Evolutionary conservation across 2,329 filamentous ascomycete genomes (phyloP).

Genomic region (Incumbomyces lentus): DNA sequence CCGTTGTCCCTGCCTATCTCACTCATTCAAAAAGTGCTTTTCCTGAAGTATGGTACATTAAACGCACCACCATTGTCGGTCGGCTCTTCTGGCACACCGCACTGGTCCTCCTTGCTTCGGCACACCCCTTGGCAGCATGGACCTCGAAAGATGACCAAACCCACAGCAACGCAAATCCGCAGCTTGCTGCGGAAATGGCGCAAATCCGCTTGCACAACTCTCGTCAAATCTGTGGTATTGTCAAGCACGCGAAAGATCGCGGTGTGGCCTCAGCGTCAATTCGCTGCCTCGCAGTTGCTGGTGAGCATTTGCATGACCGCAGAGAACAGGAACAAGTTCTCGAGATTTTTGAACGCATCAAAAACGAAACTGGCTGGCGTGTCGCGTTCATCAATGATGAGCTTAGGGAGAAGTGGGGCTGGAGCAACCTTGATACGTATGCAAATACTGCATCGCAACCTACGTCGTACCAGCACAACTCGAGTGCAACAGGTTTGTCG

Average conservation of each 20-base stretch:
- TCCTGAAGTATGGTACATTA: conserved; percentile 83
- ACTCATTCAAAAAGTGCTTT: conserved; percentile 63
- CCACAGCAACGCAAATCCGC: conserved; percentile 40
- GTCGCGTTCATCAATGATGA: conserved; percentile 62
- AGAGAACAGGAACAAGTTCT: conserved; percentile 74
- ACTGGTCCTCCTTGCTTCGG: conserved; percentile 68
- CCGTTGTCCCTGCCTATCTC: conserved; percentile 53
- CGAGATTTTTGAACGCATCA: conserved; percentile 63
- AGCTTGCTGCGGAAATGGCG: conserved; percentile 56
- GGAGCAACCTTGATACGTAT: conserved; percentile 40
- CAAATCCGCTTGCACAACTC: conserved; percentile 63
- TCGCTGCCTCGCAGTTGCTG: conserved; percentile 67
- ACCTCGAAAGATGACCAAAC: background rate
- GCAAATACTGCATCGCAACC: conserved; percentile 23
- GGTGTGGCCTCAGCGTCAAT: conserved; percentile 71
- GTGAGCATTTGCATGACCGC: conserved; percentile 57
- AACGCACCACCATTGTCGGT: conserved; percentile 68
- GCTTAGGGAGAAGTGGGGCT: conserved; percentile 68
- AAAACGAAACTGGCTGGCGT: conserved; percentile 67
- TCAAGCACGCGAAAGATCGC: conserved; percentile 70
- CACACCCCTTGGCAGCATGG: conserved; percentile 47
- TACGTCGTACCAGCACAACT: conserved; percentile 13
- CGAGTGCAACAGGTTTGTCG: conserved; percentile 13
- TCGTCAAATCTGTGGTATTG: conserved; percentile 79
- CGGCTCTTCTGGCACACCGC: conserved; percentile 83